Percentiles rank a stretch among this genome's conserved stretches.
Evolutionary conservation across 306 rosid genomes (phyloP).

Genomic region (Rubus idaeus): DNA sequence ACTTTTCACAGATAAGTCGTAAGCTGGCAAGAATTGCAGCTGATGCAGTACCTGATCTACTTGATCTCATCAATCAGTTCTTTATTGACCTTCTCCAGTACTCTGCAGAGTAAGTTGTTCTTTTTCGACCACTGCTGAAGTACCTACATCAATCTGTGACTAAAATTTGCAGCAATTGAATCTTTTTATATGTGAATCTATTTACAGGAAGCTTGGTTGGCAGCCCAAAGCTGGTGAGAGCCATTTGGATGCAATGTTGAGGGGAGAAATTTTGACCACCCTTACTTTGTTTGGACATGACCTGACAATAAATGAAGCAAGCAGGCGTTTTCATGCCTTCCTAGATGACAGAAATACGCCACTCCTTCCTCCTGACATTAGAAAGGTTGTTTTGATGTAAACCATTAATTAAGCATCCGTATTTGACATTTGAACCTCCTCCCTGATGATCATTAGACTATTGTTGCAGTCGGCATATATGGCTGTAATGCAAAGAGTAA

Average conservation of each 20-base stretch:
- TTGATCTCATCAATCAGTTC: conserved; percentile 54
- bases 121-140: not conserved
- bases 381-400: conserved; percentile 55
- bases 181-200: conserved; percentile 7
- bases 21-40: conserved; percentile 58
- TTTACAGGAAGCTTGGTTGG: conserved; percentile 91
- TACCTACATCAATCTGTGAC: not conserved
- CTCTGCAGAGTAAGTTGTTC: conserved; percentile 69
- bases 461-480: conserved; percentile 72
- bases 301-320: conserved; percentile 70
- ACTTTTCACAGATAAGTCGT: conserved; percentile 55
- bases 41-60: conserved; percentile 72
- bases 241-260: conserved; percentile 82
- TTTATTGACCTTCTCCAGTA: conserved; percentile 62
- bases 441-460: conserved; percentile 28
- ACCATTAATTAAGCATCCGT: conserved; percentile 12
- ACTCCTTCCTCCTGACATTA: conserved; percentile 85
- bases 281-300: conserved; percentile 74
- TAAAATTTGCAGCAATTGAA: no score
- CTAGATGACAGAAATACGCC: conserved; percentile 70
- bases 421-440: conserved; percentile 15
- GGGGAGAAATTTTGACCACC: conserved; percentile 83
- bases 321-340: conserved; percentile 70
- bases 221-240: conserved; percentile 63
- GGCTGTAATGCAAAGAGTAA: conserved; percentile 72